A percentile compares a stretch with the other conserved stretches of the same genome.
Evolutionary conservation across 371 early-diverging fungal genomes (phyloP).

Genomic region (Batrachochytrium dendrobatidis): DNA sequence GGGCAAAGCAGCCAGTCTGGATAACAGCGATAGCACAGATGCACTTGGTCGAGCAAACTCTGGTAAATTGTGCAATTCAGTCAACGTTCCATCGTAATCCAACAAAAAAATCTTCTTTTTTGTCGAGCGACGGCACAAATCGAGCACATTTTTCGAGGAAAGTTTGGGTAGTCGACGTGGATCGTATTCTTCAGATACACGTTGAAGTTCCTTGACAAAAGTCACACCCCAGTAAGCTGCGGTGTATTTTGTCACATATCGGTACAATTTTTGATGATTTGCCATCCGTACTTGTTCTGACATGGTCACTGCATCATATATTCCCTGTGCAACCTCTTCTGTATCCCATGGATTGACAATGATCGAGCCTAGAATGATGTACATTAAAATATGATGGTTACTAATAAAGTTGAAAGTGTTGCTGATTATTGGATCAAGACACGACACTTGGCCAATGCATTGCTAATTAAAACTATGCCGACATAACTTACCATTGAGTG

Average conservation of each 20-base stretch:
- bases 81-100: slow-evolving; percentile 94
- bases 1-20: slow-evolving; percentile 59
- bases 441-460: slow-evolving; percentile 9
- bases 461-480: background rate
- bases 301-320: slow-evolving; percentile 92
- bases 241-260: slow-evolving; percentile 95
- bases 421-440: no score
- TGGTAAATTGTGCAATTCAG: slow-evolving; percentile 73
- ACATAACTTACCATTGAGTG: slow-evolving; percentile 69
- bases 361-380: slow-evolving; percentile 53
- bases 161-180: slow-evolving; percentile 57
- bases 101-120: slow-evolving; percentile 63
- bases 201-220: slow-evolving; percentile 81
- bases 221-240: slow-evolving; percentile 97
- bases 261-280: slow-evolving; percentile 86
- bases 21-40: slow-evolving; percentile 58
- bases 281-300: slow-evolving; percentile 63
- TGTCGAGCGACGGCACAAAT: slow-evolving; percentile 20
- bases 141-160: slow-evolving; percentile 23
- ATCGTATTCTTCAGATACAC: slow-evolving; percentile 63
- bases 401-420: slow-evolving; percentile 2
- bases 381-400: background rate
- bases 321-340: slow-evolving; percentile 86
- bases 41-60: slow-evolving; percentile 80
- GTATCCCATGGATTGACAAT: slow-evolving; percentile 99